Percentiles rank a stretch among this genome's conserved stretches.
These are phyloP conservation scores for Zygosaccharomyces sapae DNA, from an alignment of 1,139 yeast genomes.

Conservation along the genomic window DNA sequence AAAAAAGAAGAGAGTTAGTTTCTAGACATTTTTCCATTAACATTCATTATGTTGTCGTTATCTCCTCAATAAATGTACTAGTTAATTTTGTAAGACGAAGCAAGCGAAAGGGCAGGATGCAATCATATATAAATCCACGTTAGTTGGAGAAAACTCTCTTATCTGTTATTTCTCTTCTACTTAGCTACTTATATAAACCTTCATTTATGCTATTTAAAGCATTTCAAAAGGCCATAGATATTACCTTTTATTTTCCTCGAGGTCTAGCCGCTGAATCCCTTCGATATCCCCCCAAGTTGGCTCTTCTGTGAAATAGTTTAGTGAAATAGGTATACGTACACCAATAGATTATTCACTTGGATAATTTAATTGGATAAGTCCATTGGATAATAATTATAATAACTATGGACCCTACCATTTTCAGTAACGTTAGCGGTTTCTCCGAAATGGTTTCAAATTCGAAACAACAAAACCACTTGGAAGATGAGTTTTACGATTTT, in stretches of 20 bases:
- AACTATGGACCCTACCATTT: not conserved
- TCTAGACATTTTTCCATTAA: too few relatives aligned
- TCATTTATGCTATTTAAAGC: not conserved
- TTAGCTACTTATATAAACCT: not conserved
- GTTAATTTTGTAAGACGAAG: not conserved
- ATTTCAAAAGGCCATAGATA: too few relatives aligned
- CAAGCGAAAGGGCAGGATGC: not conserved
- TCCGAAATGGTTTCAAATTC: constrained; percentile 2
- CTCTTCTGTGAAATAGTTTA: too few relatives aligned
- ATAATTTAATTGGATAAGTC: not conserved
- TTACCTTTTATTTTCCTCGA: not conserved
- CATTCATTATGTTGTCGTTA: not conserved
- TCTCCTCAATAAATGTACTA: not conserved
- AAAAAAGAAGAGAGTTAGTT: too few relatives aligned
- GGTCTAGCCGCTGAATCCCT: constrained; percentile 4
- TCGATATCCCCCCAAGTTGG: too few relatives aligned
- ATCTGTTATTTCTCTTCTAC: not conserved
- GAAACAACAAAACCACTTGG: constrained; percentile 1
- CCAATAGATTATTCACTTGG: too few relatives aligned
- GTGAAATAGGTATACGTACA: too few relatives aligned
- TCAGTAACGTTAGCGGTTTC: not conserved
- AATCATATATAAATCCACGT: constrained; percentile 2
- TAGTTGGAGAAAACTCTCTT: not conserved
- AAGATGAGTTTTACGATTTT: constrained; percentile 10
- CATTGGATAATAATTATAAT: not conserved